Percentiles rank a stretch among this genome's conserved stretches.
phyloP scores from a whole-genome alignment of 352 stramenopile species.

The Pythium grandisporangium region DNA sequence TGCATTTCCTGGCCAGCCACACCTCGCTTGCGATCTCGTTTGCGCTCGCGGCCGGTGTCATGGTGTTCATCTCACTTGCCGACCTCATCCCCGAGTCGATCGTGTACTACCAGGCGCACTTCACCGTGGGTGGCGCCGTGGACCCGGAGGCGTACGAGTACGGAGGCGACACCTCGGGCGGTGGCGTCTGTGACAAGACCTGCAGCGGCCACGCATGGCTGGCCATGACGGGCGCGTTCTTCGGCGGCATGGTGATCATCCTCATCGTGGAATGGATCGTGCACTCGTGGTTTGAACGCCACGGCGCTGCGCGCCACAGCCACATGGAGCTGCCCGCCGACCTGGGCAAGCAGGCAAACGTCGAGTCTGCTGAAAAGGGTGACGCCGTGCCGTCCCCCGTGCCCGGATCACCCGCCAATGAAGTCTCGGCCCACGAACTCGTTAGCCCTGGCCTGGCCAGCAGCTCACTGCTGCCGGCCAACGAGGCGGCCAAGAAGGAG shows the following conservation, averaged over 20 bases:
- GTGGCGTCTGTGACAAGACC: constrained; percentile 45
- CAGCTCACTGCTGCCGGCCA: constrained; percentile 4
- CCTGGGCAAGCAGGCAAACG: constrained; percentile 11
- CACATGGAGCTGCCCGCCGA: constrained; percentile 15
- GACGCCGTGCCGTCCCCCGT: constrained; percentile 16
- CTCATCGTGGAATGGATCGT: constrained; percentile 56
- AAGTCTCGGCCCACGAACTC: background rate
- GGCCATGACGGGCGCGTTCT: constrained; percentile 41
- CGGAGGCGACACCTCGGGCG: constrained; percentile 17
- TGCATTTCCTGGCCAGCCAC: constrained; percentile 56
- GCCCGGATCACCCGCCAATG: constrained; percentile 1
- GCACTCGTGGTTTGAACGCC: constrained; percentile 30
- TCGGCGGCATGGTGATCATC: constrained; percentile 52
- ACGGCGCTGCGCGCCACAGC: constrained; percentile 14
- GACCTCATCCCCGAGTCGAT: constrained; percentile 53
- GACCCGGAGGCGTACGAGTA: constrained; percentile 66
- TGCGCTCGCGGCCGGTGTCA: constrained; percentile 61
- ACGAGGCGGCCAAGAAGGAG: constrained; percentile 20
- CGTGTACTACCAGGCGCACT: constrained; percentile 42
- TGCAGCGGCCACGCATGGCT: constrained; percentile 54
- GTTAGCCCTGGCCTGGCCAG: constrained; percentile 6
- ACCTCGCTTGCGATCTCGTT: constrained; percentile 57
- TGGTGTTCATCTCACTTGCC: constrained; percentile 70
- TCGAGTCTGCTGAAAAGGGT: constrained; percentile 15
- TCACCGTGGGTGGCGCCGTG: constrained; percentile 31